Percentiles rank a stretch among this genome's conserved stretches.
phyloP scores from a whole-genome alignment of 441 rosid species.

The Adansonia grandidieri region DNA sequence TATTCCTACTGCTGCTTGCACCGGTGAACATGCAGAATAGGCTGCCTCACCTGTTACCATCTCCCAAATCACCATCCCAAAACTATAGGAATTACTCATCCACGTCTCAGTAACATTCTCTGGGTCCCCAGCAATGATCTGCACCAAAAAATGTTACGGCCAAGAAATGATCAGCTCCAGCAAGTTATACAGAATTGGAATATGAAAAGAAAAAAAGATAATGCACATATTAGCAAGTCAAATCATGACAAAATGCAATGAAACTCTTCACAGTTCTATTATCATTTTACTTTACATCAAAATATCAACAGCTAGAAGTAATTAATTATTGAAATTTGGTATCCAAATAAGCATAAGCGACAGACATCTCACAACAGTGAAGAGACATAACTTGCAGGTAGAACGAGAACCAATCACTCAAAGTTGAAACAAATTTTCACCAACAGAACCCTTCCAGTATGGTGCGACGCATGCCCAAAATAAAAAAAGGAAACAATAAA shows the following conservation, averaged over 20 bases:
- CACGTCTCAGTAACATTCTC: conserved; percentile 87
- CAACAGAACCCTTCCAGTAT: not conserved
- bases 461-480: not conserved
- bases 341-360: not conserved
- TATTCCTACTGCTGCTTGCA: conserved; percentile 94
- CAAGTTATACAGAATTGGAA: not conserved
- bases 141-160: conserved; percentile 34
- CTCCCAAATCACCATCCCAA: conserved; percentile 97
- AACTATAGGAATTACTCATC: conserved; percentile 96
- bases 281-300: not conserved
- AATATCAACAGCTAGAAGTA: not conserved
- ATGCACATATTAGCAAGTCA: not conserved
- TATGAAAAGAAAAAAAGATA: not conserved
- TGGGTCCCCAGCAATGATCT: conserved; percentile 96
- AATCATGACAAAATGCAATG: not conserved
- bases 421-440: not conserved
- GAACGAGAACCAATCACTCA: conserved; percentile 15
- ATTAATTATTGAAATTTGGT: not conserved
- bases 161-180: conserved; percentile 21
- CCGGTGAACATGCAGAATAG: conserved; percentile 84
- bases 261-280: conserved; percentile 14
- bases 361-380: not conserved
- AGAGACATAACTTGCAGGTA: not conserved
- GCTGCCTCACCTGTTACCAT: conserved; percentile 94
- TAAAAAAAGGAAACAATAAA: not conserved